Conservation (phyloP, 345 rosid genomes). For the Trapa incisa region DNA sequence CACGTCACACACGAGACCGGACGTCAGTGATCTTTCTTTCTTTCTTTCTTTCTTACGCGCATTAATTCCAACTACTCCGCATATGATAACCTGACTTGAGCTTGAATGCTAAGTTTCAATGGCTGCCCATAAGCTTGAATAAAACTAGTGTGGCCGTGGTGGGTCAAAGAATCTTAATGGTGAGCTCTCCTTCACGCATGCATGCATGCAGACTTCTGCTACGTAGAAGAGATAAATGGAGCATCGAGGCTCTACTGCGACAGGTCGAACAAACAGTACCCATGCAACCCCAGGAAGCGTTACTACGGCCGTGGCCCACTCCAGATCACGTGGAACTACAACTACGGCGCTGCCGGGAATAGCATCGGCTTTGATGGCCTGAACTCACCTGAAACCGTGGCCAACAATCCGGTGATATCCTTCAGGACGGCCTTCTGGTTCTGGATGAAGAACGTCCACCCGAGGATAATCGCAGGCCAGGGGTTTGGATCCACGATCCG, state of each 20-base stretch:
- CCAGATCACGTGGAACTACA: conserved; percentile 43
- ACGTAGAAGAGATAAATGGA: conserved; percentile 45
- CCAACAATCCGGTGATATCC: conserved; percentile 23
- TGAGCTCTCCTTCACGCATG: background rate
- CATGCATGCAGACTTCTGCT: conserved; percentile 42
- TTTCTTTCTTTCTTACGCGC: no score
- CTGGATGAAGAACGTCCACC: conserved; percentile 31
- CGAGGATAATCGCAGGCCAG: conserved; percentile 14
- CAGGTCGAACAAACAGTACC: conserved; percentile 25
- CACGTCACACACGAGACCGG: conserved; percentile 76
- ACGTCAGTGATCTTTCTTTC: conserved; percentile 25
- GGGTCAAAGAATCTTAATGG: no score
- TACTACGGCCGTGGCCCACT: conserved; percentile 40
- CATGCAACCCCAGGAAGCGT: conserved; percentile 36
- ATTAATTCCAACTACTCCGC: no score
- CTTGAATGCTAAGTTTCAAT: no score
- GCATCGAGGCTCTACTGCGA: conserved; percentile 38
- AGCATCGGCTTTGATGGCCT: conserved; percentile 27
- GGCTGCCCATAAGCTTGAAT: no score
- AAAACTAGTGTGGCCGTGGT: no score
- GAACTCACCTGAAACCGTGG: conserved; percentile 29
- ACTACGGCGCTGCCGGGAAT: conserved; percentile 34
- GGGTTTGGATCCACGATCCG: conserved; percentile 43
- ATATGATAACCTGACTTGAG: background rate
- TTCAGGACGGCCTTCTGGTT: conserved; percentile 38